Conservation (phyloP, 176 grass and related monocot species). For the Carex cristatella region DNA sequence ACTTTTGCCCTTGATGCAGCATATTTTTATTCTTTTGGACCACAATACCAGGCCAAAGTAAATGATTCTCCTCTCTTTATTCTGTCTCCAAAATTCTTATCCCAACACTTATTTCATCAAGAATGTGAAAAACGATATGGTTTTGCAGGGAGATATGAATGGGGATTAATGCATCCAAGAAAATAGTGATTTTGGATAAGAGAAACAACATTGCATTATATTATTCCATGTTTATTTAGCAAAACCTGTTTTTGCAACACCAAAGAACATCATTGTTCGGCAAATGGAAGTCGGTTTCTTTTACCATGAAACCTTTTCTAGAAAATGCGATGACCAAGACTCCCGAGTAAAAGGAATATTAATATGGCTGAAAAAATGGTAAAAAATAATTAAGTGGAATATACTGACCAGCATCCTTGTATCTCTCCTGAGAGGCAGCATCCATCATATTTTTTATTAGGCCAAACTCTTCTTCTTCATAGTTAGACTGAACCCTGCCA, state of each 20-base stretch:
- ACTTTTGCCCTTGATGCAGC: background rate
- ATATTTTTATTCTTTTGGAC: background rate
- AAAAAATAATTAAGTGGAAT: background rate
- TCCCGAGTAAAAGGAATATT: background rate
- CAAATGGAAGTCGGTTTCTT: background rate
- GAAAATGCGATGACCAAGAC: background rate
- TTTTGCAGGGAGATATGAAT: background rate
- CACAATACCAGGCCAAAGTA: background rate
- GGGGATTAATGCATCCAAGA: background rate
- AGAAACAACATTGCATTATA: background rate
- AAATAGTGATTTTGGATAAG: background rate
- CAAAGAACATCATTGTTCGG: background rate
- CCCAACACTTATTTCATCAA: background rate
- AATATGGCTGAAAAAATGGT: background rate
- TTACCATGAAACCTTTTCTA: background rate
- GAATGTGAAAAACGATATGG: background rate
- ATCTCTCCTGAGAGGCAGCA: slow-evolving; percentile 83
- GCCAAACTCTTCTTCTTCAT: slow-evolving; percentile 66
- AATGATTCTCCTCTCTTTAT: background rate
- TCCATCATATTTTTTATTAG: slow-evolving; percentile 78
- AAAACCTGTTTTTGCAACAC: background rate
- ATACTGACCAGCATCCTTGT: slow-evolving; percentile 83
- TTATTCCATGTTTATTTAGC: background rate
- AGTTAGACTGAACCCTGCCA: slow-evolving; percentile 57
- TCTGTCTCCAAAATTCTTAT: background rate